These are phyloP conservation scores for Aspergillus sp. DNA, from an alignment of 2,329 filamentous ascomycete genomes.

Conservation along the genomic window DNA sequence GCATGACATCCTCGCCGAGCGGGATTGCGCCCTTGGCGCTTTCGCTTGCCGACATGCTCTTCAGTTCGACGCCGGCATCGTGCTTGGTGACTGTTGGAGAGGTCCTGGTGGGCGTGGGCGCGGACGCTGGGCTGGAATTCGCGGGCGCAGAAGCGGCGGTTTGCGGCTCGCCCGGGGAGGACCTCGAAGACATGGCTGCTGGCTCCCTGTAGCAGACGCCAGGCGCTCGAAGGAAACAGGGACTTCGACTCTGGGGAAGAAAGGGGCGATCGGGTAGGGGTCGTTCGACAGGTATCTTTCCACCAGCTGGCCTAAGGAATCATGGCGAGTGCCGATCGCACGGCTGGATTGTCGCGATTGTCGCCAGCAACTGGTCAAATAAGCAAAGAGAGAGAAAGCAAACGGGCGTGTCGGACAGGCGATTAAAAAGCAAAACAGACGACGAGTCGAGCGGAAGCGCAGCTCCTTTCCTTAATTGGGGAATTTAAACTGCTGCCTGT, in stretches of 20 bases:
- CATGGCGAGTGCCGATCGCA: too few species aligned
- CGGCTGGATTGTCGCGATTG: too few species aligned
- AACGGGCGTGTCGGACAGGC: too few species aligned
- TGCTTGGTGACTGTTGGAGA: constrained; percentile 24
- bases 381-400: too few species aligned
- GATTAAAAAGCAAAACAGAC: too few species aligned
- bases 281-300: not conserved
- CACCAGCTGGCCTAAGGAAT: not conserved
- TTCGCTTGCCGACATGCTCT: constrained; percentile 23
- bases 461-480: too few species aligned
- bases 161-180: constrained; percentile 12
- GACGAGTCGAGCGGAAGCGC: too few species aligned
- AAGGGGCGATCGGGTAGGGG: not conserved
- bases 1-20: constrained; percentile 79
- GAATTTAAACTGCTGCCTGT: too few species aligned
- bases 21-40: constrained; percentile 28
- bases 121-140: constrained; percentile 16
- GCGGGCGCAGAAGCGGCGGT: constrained; percentile 14
- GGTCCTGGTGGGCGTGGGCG: constrained; percentile 21
- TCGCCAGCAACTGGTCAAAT: too few species aligned
- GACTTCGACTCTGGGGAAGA: not conserved
- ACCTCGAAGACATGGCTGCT: not conserved
- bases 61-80: constrained; percentile 30
- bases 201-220: too few species aligned
- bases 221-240: too few species aligned